Percentiles rank a stretch among this genome's conserved stretches.
phyloP scores from a whole-genome alignment of 2,329 filamentous ascomycete species.

The Ophiobolus disseminans region DNA sequence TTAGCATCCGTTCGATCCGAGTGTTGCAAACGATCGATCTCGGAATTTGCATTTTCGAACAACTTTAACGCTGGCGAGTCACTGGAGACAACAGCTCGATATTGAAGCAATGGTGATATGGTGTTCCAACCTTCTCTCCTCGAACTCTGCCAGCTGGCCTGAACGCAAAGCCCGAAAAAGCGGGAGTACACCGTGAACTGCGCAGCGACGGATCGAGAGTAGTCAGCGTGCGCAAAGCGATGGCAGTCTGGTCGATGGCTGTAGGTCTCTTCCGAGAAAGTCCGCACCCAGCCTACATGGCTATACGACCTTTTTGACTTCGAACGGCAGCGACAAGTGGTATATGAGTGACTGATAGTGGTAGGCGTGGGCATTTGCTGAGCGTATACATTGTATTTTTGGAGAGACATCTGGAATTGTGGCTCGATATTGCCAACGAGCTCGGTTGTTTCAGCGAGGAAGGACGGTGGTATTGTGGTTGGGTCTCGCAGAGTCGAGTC shows the following conservation, averaged over 20 bases:
- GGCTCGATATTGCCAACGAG: not conserved
- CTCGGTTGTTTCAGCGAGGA: not conserved
- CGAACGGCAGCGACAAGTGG: not conserved
- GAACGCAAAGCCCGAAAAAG: not conserved
- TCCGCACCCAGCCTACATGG: not conserved
- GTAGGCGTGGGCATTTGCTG: too few species aligned
- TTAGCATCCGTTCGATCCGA: not conserved
- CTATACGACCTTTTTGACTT: not conserved
- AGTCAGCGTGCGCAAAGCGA: not conserved
- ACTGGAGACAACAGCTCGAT: not conserved
- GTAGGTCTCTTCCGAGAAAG: not conserved
- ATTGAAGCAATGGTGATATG: not conserved
- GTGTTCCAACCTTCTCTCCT: not conserved
- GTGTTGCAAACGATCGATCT: not conserved
- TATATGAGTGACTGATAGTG: too few species aligned
- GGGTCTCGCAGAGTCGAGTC: not conserved
- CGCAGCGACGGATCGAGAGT: not conserved
- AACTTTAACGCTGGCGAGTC: not conserved
- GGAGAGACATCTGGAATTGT: not conserved
- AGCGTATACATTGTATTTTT: too few species aligned
- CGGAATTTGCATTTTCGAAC: not conserved
- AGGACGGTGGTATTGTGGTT: not conserved
- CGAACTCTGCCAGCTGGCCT: not conserved
- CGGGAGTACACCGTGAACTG: not conserved
- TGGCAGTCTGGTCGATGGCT: not conserved